Percentiles rank a stretch among this genome's conserved stretches.
phyloP scores from a whole-genome alignment of 2,329 filamentous ascomycete genomes.

The Grosmannia clavigera region DNA sequence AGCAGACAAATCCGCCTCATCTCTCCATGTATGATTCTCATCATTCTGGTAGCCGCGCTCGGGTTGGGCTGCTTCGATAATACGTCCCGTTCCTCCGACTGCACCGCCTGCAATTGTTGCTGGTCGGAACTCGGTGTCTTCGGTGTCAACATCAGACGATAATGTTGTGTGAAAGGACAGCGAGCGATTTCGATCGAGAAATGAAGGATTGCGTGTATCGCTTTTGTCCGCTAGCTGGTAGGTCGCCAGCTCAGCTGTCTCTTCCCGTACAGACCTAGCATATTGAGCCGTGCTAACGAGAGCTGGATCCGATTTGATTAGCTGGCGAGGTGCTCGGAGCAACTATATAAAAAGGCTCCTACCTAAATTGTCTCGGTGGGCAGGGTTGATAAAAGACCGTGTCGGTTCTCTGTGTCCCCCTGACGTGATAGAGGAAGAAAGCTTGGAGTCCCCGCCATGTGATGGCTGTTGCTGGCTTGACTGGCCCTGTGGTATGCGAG shows the following conservation, averaged over 20 bases:
- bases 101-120: constrained; percentile 6
- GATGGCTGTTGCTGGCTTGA: not conserved
- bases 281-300: constrained; percentile 59
- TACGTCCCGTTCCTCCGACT: constrained; percentile 32
- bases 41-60: constrained; percentile 1
- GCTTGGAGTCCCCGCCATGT: constrained; percentile 3
- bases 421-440: constrained; percentile 30
- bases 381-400: constrained; percentile 58
- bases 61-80: constrained; percentile 36
- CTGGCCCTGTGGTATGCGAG: not conserved
- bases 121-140: constrained; percentile 6
- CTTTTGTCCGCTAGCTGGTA: constrained; percentile 61
- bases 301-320: constrained; percentile 20
- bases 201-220: constrained; percentile 29
- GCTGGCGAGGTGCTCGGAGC: not conserved
- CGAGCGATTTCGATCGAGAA: constrained; percentile 29
- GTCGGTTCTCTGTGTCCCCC: constrained; percentile 49
- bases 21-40: not conserved
- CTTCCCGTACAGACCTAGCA: constrained; percentile 68
- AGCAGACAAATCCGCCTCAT: not conserved
- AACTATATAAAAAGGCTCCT: constrained; percentile 14
- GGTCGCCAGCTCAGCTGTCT: constrained; percentile 76
- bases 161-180: constrained; percentile 18
- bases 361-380: constrained; percentile 48
- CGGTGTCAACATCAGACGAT: constrained; percentile 17